Base-by-base conservation (phyloP, 148 eudicot genomes). In the Chenopodium album region DNA sequence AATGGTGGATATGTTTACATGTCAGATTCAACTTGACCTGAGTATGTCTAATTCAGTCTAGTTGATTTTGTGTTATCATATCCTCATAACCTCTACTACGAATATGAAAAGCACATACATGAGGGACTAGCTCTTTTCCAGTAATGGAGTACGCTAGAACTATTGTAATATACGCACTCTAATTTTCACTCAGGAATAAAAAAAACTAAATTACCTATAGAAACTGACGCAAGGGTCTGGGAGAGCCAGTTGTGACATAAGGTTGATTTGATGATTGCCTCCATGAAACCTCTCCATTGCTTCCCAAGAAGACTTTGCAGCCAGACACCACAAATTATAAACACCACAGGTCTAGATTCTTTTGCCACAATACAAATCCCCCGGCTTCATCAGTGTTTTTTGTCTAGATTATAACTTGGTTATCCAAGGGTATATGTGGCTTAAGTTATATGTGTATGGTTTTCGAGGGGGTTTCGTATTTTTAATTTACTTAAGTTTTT, bases 221-320 rank as follows among this genome's bases (percentile, higher is more conserved):
- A 85, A 96, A 92, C 9, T 98, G 91, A 47, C 99, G 88, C 16
- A 92, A 84, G 46, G 98, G 98, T 81, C 98, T 83, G 4, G 97
- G 90, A 4, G 92, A 87, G 5, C 99, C 99, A 37, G 83, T 89
- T 2, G 90, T 81, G 72, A 92, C 82, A 9, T 89, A 85, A 63
- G 85, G 88, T 64, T 86, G 91, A 81, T 90, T 94, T 4, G 98
- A 94, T 2, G 98, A 94, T 47, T 94, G 97, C 72, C 98, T 88
- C 23, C 23, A 23, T 23, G 95, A 91, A 34, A 92, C 64, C 80
- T 89, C 88, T 60, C 98, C 97, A 32, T 92, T 91, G 89, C 98
- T 90, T 0, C 99, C 99, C 0, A 97, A 94, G 85, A 89, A 90
- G 48, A 96, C 94, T 76, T 96, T 96, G 84, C 98, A 96, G 0